Evolutionary conservation across 2,329 filamentous ascomycete species (phyloP).

Genomic region (Microsporum audouinii): DNA sequence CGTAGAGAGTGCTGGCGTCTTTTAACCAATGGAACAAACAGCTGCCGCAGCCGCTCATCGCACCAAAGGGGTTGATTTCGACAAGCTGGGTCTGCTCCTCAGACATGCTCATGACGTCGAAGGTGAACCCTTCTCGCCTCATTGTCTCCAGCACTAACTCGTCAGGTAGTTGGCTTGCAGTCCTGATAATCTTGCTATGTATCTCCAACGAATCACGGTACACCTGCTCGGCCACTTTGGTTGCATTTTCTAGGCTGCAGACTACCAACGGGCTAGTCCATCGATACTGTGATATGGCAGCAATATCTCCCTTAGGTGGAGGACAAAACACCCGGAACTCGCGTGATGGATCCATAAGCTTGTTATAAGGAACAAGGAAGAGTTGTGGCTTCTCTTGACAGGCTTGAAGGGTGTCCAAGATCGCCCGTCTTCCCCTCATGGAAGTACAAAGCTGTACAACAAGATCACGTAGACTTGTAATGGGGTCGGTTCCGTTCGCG

Average conservation of each 20-base stretch:
- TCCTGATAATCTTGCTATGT: not conserved
- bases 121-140: conserved; percentile 31
- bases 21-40: conserved; percentile 39
- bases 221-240: not conserved
- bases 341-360: conserved; percentile 26
- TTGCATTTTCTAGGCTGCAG: not conserved
- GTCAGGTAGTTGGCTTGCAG: conserved; percentile 7
- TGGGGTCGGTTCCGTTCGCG: conserved; percentile 16
- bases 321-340: conserved; percentile 39
- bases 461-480: conserved; percentile 26
- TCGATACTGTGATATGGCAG: not conserved
- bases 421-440: conserved; percentile 26
- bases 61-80: conserved; percentile 39
- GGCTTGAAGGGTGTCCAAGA: conserved; percentile 19
- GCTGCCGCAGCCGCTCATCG: conserved; percentile 34
- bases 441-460: conserved; percentile 33
- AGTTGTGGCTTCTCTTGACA: conserved; percentile 19
- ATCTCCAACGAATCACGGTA: not conserved
- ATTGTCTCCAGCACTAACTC: conserved; percentile 21
- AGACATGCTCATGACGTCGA: conserved; percentile 34
- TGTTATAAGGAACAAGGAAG: conserved; percentile 35
- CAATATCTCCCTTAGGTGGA: conserved; percentile 17
- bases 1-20: conserved; percentile 31
- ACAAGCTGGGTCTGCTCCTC: conserved; percentile 25
- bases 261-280: not conserved